A percentile compares a stretch with the other conserved stretches of the same genome.
These are phyloP conservation scores for Aphanomyces invadans DNA, from an alignment of 352 stramenopile genomes.

Conservation along the genomic window DNA sequence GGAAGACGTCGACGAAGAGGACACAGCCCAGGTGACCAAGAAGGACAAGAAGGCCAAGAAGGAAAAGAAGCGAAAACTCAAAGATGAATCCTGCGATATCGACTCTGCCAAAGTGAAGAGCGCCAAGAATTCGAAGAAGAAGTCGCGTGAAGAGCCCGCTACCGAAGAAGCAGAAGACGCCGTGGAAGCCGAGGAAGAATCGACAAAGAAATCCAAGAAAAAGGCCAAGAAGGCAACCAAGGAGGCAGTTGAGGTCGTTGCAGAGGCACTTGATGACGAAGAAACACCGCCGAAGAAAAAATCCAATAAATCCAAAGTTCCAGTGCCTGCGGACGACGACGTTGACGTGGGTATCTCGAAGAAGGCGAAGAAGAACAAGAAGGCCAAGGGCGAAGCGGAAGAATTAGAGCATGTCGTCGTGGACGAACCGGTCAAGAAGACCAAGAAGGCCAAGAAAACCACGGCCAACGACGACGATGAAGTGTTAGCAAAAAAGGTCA, in stretches of 20 bases:
- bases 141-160: constrained; percentile 17
- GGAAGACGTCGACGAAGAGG: constrained; percentile 24
- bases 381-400: constrained; percentile 3
- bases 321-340: not conserved
- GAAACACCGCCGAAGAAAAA: constrained; percentile 25
- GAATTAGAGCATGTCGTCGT: not conserved
- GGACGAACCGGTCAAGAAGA: constrained; percentile 5
- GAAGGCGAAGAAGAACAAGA: constrained; percentile 29
- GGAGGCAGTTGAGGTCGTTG: constrained; percentile 30
- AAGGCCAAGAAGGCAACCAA: constrained; percentile 26
- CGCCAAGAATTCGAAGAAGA: constrained; percentile 27
- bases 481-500: not conserved
- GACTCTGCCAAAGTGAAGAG: too few species aligned
- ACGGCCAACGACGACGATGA: not conserved
- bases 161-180: constrained; percentile 26
- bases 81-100: too few species aligned
- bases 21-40: constrained; percentile 16
- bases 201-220: constrained; percentile 26
- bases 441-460: constrained; percentile 19
- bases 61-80: constrained; percentile 30
- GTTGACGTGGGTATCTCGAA: constrained; percentile 27
- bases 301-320: constrained; percentile 27
- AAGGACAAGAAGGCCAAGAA: constrained; percentile 36
- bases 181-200: constrained; percentile 27
- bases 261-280: constrained; percentile 27